These are phyloP conservation scores for Ziziphus jujuba DNA, from an alignment of 306 rosid genomes.

Conservation along the genomic window DNA sequence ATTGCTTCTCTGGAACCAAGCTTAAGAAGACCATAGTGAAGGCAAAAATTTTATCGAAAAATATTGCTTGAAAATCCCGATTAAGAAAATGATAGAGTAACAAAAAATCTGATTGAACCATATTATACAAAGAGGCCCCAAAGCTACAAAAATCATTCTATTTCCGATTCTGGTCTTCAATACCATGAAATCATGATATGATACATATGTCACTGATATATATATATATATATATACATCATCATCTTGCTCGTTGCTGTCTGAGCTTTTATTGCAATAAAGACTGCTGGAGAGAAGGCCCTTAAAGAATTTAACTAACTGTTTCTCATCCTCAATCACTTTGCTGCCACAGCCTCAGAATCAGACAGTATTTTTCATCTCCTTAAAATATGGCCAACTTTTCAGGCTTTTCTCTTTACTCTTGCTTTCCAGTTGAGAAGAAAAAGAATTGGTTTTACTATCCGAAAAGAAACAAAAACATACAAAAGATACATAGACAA, in stretches of 20 bases:
- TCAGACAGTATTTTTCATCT: slow-evolving; percentile 58
- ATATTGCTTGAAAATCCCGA: no score
- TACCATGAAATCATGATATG: slow-evolving; percentile 16
- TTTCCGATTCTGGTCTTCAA: slow-evolving; percentile 24
- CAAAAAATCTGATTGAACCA: not conserved
- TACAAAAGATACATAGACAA: not conserved
- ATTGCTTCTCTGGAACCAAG: no score
- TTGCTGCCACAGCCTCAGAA: slow-evolving; percentile 48
- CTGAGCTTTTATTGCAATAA: not conserved
- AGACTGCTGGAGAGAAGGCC: slow-evolving; percentile 1
- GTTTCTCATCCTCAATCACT: slow-evolving; percentile 38
- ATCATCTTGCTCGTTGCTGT: slow-evolving; percentile 21
- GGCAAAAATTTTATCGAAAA: no score
- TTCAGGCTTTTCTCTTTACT: slow-evolving; percentile 46
- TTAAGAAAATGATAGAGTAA: no score
- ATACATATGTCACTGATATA: no score
- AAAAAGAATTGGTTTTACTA: not conserved
- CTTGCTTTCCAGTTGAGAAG: slow-evolving; percentile 59
- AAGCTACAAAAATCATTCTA: not conserved
- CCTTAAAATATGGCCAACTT: slow-evolving; percentile 72
- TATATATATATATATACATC: slow-evolving; percentile 10
- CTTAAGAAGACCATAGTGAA: no score
- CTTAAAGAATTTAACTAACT: not conserved
- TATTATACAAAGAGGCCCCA: not conserved
- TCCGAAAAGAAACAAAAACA: not conserved